Percentiles rank a stretch among this genome's conserved stretches.
phyloP scores from a whole-genome alignment of 1,284 basidiomycete genomes.

The Pyrrhoderma noxium region DNA sequence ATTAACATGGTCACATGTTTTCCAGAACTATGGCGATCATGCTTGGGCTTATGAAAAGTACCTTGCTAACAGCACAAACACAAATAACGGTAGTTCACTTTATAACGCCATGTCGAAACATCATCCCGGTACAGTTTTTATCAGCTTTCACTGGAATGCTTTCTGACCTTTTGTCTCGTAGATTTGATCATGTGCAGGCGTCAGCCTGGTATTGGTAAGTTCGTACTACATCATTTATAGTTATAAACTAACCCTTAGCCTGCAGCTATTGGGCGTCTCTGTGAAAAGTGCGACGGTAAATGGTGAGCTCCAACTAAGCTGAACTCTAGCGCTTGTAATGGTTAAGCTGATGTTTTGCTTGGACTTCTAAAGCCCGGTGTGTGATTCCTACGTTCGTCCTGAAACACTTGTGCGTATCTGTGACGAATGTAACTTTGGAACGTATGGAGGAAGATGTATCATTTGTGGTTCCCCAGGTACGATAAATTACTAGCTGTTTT shows the following conservation, averaged over 20 bases:
- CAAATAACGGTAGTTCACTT: not conserved
- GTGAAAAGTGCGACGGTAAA: conserved; percentile 99
- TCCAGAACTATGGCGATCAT: no score
- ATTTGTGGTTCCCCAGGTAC: conserved; percentile 90
- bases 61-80: no score
- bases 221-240: not conserved
- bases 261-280: conserved; percentile 89
- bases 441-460: conserved; percentile 94
- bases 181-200: conserved; percentile 97
- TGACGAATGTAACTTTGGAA: conserved; percentile 99
- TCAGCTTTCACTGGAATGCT: not conserved
- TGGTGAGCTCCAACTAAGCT: conserved; percentile 53
- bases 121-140: conserved; percentile 66
- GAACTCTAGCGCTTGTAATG: no score
- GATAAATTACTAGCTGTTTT: conserved; percentile 22
- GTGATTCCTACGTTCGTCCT: conserved; percentile 98
- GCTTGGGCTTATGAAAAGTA: no score
- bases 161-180: conserved; percentile 24
- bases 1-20: no score
- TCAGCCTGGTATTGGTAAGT: conserved; percentile 89
- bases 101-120: conserved; percentile 73
- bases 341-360: not conserved
- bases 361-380: conserved; percentile 72
- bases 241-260: not conserved
- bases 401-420: conserved; percentile 97